Percentiles rank a stretch among this genome's conserved stretches.
Evolutionary conservation across 805 yeast species (phyloP).

Genomic region (Saccharomyces kudriavzevii): DNA sequence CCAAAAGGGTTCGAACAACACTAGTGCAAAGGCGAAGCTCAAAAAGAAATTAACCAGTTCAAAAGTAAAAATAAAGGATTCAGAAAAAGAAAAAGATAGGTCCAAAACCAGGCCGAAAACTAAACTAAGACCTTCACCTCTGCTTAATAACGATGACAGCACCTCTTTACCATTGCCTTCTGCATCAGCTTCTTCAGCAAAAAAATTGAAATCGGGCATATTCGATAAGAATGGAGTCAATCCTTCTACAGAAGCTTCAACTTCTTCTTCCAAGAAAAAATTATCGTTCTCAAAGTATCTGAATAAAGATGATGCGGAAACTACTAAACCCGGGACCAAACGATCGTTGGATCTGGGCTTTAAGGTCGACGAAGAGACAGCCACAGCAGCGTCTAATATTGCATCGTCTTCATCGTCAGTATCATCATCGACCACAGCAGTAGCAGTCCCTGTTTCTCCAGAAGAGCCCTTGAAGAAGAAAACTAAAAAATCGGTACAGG

Average conservation of each 20-base stretch:
- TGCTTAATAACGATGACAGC: slow-evolving; percentile 1
- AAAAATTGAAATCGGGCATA: background rate
- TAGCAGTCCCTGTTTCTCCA: background rate
- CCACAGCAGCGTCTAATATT: background rate
- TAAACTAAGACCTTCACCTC: background rate
- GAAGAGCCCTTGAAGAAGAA: slow-evolving; percentile 1
- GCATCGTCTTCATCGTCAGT: background rate
- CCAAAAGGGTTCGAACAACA: background rate
- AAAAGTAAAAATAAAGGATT: background rate
- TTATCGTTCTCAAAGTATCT: slow-evolving; percentile 30
- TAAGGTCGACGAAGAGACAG: background rate
- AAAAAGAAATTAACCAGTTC: background rate
- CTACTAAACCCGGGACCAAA: slow-evolving; percentile 3
- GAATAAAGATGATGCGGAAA: slow-evolving; percentile 21
- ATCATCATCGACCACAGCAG: background rate
- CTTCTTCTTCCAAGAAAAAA: slow-evolving; percentile 19
- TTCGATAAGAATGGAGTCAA: background rate
- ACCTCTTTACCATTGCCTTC: background rate
- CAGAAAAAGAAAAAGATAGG: background rate
- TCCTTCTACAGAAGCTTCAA: slow-evolving; percentile 11
- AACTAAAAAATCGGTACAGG: slow-evolving; percentile 3
- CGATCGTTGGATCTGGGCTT: slow-evolving; percentile 2
- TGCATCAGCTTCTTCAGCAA: background rate
- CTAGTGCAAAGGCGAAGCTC: background rate
- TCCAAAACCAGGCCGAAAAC: background rate